Conservation (phyloP, 2,329 filamentous ascomycete genomes). For the Nigrograna mackinnonii region DNA sequence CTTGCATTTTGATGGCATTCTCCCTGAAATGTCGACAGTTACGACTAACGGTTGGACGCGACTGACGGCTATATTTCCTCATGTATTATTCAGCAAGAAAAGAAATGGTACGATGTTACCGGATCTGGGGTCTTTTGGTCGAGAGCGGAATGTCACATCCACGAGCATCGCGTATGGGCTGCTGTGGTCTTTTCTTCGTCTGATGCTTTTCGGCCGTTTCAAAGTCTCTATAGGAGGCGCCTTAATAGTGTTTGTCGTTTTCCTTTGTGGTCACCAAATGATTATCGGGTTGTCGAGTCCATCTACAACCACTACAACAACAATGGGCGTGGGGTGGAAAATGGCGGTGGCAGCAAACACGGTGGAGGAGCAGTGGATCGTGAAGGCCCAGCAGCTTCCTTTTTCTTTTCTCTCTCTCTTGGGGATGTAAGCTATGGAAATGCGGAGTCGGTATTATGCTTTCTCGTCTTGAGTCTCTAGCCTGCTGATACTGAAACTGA, state of each 20-base stretch:
- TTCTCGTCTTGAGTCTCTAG: too few relatives aligned
- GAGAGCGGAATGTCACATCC: background rate
- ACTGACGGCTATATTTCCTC: conserved; percentile 19
- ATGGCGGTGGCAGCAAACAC: too few relatives aligned
- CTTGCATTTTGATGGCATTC: conserved; percentile 6
- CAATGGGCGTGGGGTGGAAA: too few relatives aligned
- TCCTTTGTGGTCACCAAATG: too few relatives aligned
- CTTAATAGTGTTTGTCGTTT: conserved; percentile 10
- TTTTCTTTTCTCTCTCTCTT: too few relatives aligned
- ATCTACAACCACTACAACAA: too few relatives aligned
- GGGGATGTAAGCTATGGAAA: conserved; percentile 1
- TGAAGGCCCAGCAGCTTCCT: too few relatives aligned
- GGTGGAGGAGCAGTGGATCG: too few relatives aligned
- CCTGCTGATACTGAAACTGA: too few relatives aligned
- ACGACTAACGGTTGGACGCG: conserved; percentile 27
- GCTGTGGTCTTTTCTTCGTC: conserved; percentile 7
- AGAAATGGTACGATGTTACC: conserved; percentile 9
- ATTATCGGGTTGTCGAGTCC: too few relatives aligned
- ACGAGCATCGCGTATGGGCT: conserved; percentile 5
- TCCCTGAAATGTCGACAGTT: conserved; percentile 17
- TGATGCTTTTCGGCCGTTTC: background rate
- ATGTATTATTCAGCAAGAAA: conserved; percentile 8
- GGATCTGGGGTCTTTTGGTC: too few relatives aligned
- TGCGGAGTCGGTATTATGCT: background rate
- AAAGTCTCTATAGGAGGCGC: conserved; percentile 1